Base-by-base conservation (phyloP, 1,139 yeast genomes). In the Candida sanyaensis region DNA sequence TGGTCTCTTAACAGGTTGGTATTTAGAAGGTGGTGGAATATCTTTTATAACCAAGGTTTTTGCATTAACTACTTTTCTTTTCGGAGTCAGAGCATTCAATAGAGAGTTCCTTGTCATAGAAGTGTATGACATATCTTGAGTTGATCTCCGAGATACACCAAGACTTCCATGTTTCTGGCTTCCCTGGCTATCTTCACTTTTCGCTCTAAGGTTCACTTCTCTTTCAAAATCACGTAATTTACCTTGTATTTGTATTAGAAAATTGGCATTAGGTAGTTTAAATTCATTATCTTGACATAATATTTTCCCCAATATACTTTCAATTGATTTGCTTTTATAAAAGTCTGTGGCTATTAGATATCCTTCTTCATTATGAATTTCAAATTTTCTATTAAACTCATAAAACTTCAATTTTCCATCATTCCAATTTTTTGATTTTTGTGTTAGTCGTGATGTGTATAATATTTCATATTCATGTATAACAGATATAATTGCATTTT, bases 371-470 rank as follows among this genome's bases (percentile, higher is more conserved):
- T 69, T 73, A 24, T 29, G 30, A 10, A 37, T 31, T 40, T 78
- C 78, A 4, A 78, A 59, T 51, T 77, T 75, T 44, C 71, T 66
- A 57, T 81, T 81, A 61, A 77, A 67, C 52, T 70, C 75, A 58
- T 75, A 80, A 60, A 66, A 77, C 48, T 66, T 69, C 42, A 81
- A 61, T 23, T 51, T 59, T 2, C 88, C 88, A 53, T 83, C 87
- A 44, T 65, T 62, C 86, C 86, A 83, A 48, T 63, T 66, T 60
- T 81, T 81, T 36, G 72, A 73, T 57, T 73, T 78, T 58, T 83
- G 85, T 1, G 60, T 59, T 32, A 81, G 56, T 37, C 84, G 63
- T 27, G 46, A 24, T 1, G 39, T 41, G 26, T 47, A 47, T 32
- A 47, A 31, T 28, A 47, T 37, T 6, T 31, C 30, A 27, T 47